Evolutionary conservation across 1,139 yeast genomes (phyloP), one percentile per base, ranked within the genome.

Genomic region (Blastobotrys indianensis): DNA sequence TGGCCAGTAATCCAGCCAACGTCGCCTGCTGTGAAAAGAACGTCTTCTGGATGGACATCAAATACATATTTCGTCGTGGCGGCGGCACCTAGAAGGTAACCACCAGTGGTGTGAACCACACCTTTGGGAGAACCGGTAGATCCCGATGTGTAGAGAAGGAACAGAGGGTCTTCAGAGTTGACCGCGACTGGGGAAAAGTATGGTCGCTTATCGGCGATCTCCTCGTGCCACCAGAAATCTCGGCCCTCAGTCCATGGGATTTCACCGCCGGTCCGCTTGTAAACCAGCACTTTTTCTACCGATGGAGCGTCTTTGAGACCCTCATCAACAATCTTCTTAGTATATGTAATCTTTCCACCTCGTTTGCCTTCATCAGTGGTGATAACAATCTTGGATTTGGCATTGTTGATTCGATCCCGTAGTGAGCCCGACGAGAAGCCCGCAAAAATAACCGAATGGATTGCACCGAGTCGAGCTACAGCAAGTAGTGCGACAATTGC

Each of bases 1-100:
- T 92, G 98, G 59, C 98, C 98, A 36, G 98, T 92, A 65, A 92
- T 92, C 98, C 98, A 92, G 66, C 98, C 98, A 45, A 92, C 95
- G 68, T 92, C 98, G 66, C 97, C 97, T 46, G 97, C 97, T 44
- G 97, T 90, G 75, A 92, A 92, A 52, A 92, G 74, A 46, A 85
- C 77, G 67, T 92, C 98, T 59, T 85, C 84, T 45, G 82, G 79
- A 65, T 87, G 95, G 49, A 92, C 76, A 67, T 94, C 98, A 65
- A 92, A 92, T 48, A 90, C 85, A 68, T 90, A 92, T 68, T 83
- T 85, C 50, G 97, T 86, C 49, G 97, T 87, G 70, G 90, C 72
- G 45, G 95, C 94, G 40, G 97, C 97, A 55, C 97, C 97, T 56
- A 92, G 75, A 57, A 92, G 76, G 73, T 83, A 92, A 53, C 97